phyloP scores from a whole-genome alignment of 2,329 filamentous ascomycete genomes.

The Epicoccum sorghinum region DNA sequence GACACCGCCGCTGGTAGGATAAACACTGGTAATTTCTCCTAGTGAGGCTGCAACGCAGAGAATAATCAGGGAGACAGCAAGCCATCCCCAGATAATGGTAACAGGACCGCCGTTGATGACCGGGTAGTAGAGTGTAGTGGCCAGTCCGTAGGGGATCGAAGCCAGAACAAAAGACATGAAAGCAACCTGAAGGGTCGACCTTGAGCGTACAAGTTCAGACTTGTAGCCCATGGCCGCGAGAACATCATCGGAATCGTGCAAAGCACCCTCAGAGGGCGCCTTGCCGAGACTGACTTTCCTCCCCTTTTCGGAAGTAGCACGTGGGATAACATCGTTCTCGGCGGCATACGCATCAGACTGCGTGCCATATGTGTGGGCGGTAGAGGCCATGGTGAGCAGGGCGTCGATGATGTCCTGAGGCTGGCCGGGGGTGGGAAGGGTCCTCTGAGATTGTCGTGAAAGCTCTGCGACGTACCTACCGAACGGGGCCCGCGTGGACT shows the following conservation, averaged over 20 bases:
- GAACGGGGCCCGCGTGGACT: constrained; percentile 28
- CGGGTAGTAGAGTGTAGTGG: constrained; percentile 73
- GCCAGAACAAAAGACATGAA: constrained; percentile 81
- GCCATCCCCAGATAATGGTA: constrained; percentile 76
- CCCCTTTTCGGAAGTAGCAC: constrained; percentile 29
- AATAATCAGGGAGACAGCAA: constrained; percentile 71
- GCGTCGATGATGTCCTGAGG: constrained; percentile 16
- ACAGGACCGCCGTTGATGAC: constrained; percentile 70
- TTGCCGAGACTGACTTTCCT: constrained; percentile 33
- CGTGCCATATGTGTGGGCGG: constrained; percentile 34
- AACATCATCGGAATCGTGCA: constrained; percentile 63
- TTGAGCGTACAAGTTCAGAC: constrained; percentile 67
- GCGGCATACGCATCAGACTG: constrained; percentile 45
- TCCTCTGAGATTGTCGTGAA: constrained; percentile 25
- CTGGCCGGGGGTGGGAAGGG: constrained; percentile 16
- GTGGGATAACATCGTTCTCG: constrained; percentile 35
- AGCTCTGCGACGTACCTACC: constrained; percentile 19
- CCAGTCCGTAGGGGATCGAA: constrained; percentile 74
- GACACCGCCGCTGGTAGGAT: constrained; percentile 77
- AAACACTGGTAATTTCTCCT: constrained; percentile 76
- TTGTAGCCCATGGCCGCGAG: constrained; percentile 71
- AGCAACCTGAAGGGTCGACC: constrained; percentile 71
- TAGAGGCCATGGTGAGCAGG: constrained; percentile 27
- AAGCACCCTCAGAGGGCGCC: constrained; percentile 33
- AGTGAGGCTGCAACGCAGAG: constrained; percentile 71